Percentiles rank a stretch among this genome's conserved stretches.
Conservation (phyloP, 257 asterid genomes). For the Scutellaria minor region DNA sequence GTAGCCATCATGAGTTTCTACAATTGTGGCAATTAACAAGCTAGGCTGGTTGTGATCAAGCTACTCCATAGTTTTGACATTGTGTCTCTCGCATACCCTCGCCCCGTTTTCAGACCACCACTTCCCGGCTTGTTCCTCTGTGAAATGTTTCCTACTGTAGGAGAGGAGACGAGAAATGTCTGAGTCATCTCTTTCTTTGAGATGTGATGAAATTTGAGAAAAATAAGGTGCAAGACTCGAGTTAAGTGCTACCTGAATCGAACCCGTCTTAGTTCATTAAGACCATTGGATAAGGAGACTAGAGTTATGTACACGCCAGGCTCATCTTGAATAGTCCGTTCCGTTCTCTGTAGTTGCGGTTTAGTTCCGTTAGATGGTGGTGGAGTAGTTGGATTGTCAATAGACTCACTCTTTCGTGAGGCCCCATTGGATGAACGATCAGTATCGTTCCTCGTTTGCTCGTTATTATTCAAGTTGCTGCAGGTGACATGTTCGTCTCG, state of each 20-base stretch:
- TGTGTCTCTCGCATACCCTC: constrained; percentile 63
- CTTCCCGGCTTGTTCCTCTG: constrained; percentile 80
- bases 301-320: constrained; percentile 84
- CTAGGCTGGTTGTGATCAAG: constrained; percentile 12
- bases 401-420: constrained; percentile 49
- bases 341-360: constrained; percentile 54
- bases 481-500: constrained; percentile 45
- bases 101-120: constrained; percentile 89
- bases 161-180: constrained; percentile 14
- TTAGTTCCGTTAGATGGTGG: constrained; percentile 48
- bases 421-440: constrained; percentile 51
- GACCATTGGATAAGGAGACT: constrained; percentile 57
- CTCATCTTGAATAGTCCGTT: constrained; percentile 68
- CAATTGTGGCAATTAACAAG: not conserved
- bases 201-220: not conserved
- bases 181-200: no score
- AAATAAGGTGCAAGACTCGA: not conserved
- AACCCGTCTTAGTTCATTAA: constrained; percentile 78
- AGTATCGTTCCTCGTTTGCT: constrained; percentile 33
- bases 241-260: constrained; percentile 78
- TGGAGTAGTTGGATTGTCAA: constrained; percentile 45
- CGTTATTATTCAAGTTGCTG: constrained; percentile 40
- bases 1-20: constrained; percentile 18
- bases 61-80: constrained; percentile 47
- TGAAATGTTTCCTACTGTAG: constrained; percentile 76